A percentile compares a stretch with the other conserved stretches of the same genome.
Evolutionary conservation across 2,329 filamentous ascomycete genomes (phyloP).

Genomic region (Ophiocordyceps camponoti-floridani): DNA sequence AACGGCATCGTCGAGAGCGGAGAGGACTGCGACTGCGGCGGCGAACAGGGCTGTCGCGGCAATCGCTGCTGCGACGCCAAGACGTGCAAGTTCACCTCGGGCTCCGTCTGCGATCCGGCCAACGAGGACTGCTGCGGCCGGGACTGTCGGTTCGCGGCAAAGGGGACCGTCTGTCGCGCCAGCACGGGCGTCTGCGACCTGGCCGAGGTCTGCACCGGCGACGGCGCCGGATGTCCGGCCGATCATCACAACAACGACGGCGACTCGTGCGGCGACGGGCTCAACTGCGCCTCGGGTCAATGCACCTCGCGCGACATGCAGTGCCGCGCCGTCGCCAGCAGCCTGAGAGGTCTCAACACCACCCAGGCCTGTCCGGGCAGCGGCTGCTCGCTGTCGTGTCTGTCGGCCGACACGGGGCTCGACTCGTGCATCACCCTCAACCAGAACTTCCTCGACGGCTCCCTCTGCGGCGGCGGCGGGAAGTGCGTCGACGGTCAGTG

Average conservation of each 20-base stretch:
- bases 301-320: constrained; percentile 86
- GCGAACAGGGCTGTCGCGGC: constrained; percentile 46
- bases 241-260: constrained; percentile 57
- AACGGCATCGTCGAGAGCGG: constrained; percentile 93
- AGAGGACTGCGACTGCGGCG: constrained; percentile 93
- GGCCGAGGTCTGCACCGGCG: constrained; percentile 65
- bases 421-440: constrained; percentile 57
- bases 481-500: constrained; percentile 65
- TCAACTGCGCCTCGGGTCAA: constrained; percentile 78
- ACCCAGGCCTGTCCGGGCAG: constrained; percentile 53
- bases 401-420: constrained; percentile 46
- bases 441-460: constrained; percentile 90
- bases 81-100: constrained; percentile 69
- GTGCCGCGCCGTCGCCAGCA: constrained; percentile 71
- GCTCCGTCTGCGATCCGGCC: constrained; percentile 59
- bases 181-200: constrained; percentile 74
- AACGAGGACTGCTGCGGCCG: constrained; percentile 69
- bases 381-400: constrained; percentile 63
- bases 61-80: constrained; percentile 71
- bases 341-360: constrained; percentile 52
- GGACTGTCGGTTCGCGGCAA: constrained; percentile 47
- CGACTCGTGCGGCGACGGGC: constrained; percentile 47
- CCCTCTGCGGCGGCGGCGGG: constrained; percentile 64
- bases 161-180: constrained; percentile 59
- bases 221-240: constrained; percentile 50